Conservation (phyloP, 164 flowering plant genomes). For the Kalanchoe fedtschenkoi region DNA sequence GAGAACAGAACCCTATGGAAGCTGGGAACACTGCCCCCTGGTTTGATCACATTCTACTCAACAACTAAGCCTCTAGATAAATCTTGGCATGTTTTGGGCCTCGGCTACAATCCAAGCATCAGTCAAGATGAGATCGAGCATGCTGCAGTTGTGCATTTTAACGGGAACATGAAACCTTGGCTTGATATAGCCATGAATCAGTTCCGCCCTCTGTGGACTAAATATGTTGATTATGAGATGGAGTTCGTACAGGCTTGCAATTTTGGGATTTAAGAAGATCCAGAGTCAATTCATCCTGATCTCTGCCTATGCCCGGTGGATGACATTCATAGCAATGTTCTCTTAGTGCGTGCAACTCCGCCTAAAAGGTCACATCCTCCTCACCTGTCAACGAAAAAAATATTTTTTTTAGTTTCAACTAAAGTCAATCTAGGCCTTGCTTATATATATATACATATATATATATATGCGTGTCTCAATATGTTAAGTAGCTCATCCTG, state of each 20-base stretch:
- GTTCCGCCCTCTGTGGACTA: conserved; percentile 34
- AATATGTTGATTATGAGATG: conserved; percentile 34
- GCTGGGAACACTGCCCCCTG: conserved; percentile 38
- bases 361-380: too few relatives aligned
- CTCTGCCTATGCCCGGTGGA: neutral
- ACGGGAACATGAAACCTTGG: conserved; percentile 52
- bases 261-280: conserved; percentile 20
- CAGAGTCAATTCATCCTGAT: neutral
- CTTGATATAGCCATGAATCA: conserved; percentile 45
- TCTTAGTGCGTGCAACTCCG: too few relatives aligned
- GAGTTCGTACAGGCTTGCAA: conserved; percentile 43
- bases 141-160: conserved; percentile 44
- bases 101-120: conserved; percentile 44
- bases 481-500: too few relatives aligned
- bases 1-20: conserved; percentile 42
- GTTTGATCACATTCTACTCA: conserved; percentile 41
- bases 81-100: conserved; percentile 42
- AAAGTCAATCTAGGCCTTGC: too few relatives aligned
- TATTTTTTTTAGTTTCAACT: too few relatives aligned
- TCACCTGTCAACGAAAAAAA: too few relatives aligned
- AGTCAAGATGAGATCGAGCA: conserved; percentile 36
- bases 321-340: neutral
- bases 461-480: too few relatives aligned
- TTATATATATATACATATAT: too few relatives aligned
- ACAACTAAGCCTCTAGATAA: conserved; percentile 42